These are phyloP conservation scores for Pestalotiopsis sp. DNA, from an alignment of 2,329 filamentous ascomycete genomes.

Conservation along the genomic window DNA sequence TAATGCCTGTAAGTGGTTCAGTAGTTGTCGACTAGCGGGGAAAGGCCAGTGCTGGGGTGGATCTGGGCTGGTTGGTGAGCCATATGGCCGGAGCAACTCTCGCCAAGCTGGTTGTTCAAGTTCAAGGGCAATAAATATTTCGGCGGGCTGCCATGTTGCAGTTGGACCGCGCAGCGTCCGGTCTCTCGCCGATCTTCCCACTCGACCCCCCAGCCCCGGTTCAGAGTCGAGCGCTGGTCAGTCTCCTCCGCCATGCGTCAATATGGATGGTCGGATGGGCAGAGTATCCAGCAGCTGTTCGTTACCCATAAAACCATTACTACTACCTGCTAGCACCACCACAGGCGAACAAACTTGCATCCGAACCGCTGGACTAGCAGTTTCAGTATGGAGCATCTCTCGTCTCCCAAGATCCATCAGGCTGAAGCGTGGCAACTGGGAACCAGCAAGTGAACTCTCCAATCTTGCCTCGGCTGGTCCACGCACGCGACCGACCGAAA, in stretches of 20 bases:
- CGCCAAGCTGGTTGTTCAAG: background rate
- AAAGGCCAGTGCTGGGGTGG: conserved; percentile 3
- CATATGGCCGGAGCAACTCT: conserved; percentile 8
- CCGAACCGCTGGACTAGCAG: background rate
- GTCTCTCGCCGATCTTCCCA: conserved; percentile 7
- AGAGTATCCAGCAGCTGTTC: background rate
- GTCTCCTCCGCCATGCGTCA: background rate
- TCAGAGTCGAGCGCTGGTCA: background rate
- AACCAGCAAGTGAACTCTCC: background rate
- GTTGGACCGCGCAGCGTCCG: background rate
- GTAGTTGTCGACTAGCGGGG: background rate
- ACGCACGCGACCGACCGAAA: background rate
- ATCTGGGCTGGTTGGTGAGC: background rate
- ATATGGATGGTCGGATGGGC: background rate
- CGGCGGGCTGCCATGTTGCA: background rate
- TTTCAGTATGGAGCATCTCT: background rate
- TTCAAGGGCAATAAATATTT: background rate
- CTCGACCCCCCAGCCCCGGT: background rate
- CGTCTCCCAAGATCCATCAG: background rate
- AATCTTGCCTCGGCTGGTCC: background rate
- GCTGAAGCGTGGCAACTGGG: background rate
- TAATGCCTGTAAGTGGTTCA: conserved; percentile 7
- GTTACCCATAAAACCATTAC: background rate
- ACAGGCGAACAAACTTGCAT: background rate
- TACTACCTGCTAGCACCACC: background rate